Evolutionary conservation across 192 early-diverging fungal genomes (phyloP).

Genomic region (Coemansia sp.): DNA sequence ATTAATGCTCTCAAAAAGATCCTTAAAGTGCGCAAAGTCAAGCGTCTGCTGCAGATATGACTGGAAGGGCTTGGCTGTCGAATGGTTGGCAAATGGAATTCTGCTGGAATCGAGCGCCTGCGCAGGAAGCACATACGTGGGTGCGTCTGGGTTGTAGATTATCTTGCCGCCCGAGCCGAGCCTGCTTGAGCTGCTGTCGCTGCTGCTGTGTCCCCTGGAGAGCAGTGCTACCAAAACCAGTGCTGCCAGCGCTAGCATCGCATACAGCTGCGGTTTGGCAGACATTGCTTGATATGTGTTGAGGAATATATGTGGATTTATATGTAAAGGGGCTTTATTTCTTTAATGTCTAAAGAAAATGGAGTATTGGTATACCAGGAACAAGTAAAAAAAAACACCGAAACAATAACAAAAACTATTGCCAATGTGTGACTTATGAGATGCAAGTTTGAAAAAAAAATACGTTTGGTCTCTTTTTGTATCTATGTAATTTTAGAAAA

Average conservation of each 20-base stretch:
- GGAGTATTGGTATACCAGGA: neutral
- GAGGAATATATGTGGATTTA: too few species aligned
- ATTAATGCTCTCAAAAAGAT: constrained; percentile 54
- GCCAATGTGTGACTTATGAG: neutral
- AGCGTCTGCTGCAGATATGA: constrained; percentile 62
- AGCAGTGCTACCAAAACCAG: constrained; percentile 2
- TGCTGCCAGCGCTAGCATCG: neutral
- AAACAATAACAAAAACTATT: neutral
- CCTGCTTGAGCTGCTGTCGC: neutral
- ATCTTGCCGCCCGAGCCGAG: constrained; percentile 13
- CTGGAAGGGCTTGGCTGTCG: constrained; percentile 23
- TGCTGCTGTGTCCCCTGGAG: neutral
- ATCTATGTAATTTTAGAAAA: constrained; percentile 16
- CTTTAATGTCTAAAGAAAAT: neutral
- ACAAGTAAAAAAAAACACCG: neutral
- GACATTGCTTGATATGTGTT: neutral
- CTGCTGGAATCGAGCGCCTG: constrained; percentile 41
- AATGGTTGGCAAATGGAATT: constrained; percentile 54
- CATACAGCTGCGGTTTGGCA: neutral
- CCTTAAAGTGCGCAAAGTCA: constrained; percentile 55
- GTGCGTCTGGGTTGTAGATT: constrained; percentile 36
- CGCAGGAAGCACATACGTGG: constrained; percentile 32
- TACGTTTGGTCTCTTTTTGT: neutral
- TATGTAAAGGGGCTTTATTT: too few species aligned
- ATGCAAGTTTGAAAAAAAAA: neutral